Evolutionary conservation across 75 land plant species (phyloP).

Genomic region (Larix kaempferi): DNA sequence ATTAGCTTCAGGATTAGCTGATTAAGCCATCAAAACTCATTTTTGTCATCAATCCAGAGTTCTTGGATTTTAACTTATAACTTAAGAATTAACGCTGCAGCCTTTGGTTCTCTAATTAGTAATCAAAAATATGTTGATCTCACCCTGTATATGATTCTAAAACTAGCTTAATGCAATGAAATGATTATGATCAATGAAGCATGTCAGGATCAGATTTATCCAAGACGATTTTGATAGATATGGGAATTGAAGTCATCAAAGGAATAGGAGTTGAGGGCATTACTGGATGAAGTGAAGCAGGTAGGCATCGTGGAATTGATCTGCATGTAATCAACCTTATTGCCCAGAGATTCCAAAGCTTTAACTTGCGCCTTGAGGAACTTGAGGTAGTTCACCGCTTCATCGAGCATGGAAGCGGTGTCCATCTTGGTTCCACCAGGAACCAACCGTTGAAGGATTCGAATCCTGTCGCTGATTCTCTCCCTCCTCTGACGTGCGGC

Average conservation of each 20-base stretch:
- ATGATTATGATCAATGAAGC: too few relatives aligned
- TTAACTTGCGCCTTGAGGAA: slow-evolving; percentile 64
- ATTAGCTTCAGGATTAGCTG: too few relatives aligned
- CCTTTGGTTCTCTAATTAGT: too few relatives aligned
- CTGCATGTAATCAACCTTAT: not conserved
- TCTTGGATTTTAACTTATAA: too few relatives aligned
- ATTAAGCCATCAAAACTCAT: too few relatives aligned
- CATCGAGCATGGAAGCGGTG: slow-evolving; percentile 52
- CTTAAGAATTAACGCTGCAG: too few relatives aligned
- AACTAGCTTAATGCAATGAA: too few relatives aligned
- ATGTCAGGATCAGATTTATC: not conserved
- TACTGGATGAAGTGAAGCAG: not conserved
- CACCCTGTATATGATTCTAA: too few relatives aligned
- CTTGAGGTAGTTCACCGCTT: slow-evolving; percentile 44
- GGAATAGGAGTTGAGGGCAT: not conserved
- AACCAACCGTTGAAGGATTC: slow-evolving; percentile 37
- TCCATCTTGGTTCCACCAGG: slow-evolving; percentile 56
- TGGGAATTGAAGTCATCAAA: not conserved
- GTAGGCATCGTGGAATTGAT: not conserved
- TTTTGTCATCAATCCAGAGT: too few relatives aligned
- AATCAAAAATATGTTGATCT: too few relatives aligned
- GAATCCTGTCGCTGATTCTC: slow-evolving; percentile 34
- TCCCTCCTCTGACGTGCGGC: slow-evolving; percentile 46
- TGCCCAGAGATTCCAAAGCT: slow-evolving; percentile 15
- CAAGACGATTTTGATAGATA: not conserved